Percentiles rank a stretch among this genome's conserved stretches.
These are phyloP conservation scores for Ogataea ganodermae DNA, from an alignment of 805 yeast species.

Conservation along the genomic window DNA sequence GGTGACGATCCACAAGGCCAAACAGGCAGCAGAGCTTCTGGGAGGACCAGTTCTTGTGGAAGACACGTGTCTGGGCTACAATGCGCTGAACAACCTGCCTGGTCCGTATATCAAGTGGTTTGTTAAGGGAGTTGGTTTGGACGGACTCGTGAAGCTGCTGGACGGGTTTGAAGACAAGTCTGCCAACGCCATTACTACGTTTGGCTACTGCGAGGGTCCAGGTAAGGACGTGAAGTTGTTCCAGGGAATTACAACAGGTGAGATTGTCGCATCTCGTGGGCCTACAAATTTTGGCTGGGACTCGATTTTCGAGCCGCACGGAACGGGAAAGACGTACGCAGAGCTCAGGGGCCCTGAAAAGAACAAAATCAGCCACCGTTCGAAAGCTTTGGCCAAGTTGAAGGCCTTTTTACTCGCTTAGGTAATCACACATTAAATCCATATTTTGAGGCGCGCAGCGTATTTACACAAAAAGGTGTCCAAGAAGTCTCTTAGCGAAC, in stretches of 20 bases:
- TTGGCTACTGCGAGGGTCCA: constrained; percentile 86
- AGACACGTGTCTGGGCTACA: constrained; percentile 88
- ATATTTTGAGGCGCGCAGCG: not conserved
- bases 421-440: not conserved
- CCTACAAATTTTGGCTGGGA: constrained; percentile 93
- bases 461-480: constrained; percentile 16
- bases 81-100: constrained; percentile 78
- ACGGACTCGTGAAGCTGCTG: constrained; percentile 75
- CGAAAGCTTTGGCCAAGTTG: constrained; percentile 74
- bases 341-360: constrained; percentile 80
- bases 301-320: constrained; percentile 82
- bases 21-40: constrained; percentile 63
- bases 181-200: constrained; percentile 89
- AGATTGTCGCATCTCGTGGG: constrained; percentile 76
- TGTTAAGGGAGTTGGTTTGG: constrained; percentile 69
- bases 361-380: constrained; percentile 86
- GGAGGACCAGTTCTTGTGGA: constrained; percentile 89
- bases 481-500: constrained; percentile 38
- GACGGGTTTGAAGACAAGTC: constrained; percentile 78
- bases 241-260: constrained; percentile 83
- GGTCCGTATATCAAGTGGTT: constrained; percentile 96
- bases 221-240: constrained; percentile 72
- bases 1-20: constrained; percentile 79
- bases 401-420: constrained; percentile 48
- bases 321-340: constrained; percentile 76